A percentile compares a stretch with the other conserved stretches of the same genome.
These are phyloP conservation scores for Madurella fahalii DNA, from an alignment of 2,329 filamentous ascomycete species.

Conservation along the genomic window DNA sequence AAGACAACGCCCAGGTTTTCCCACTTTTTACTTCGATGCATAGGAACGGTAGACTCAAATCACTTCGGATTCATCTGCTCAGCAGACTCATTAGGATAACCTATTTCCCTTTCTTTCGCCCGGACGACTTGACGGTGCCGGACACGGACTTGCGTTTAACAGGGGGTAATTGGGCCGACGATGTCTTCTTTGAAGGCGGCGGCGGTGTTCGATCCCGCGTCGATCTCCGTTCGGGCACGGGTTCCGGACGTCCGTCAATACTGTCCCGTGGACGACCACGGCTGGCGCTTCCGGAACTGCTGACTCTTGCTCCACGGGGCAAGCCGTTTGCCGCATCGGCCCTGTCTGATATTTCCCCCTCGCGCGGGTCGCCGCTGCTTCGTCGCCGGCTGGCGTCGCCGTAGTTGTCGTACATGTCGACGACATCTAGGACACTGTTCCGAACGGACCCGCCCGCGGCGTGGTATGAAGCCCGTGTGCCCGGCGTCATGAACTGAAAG, in stretches of 20 bases:
- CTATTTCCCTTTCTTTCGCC: constrained; percentile 32
- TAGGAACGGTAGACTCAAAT: constrained; percentile 3
- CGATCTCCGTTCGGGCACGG: constrained; percentile 8
- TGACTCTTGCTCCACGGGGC: too few species aligned
- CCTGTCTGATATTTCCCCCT: constrained; percentile 10
- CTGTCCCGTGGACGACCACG: constrained; percentile 10
- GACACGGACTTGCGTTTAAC: constrained; percentile 23
- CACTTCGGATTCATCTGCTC: not conserved
- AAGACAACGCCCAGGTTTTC: not conserved
- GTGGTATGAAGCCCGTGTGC: constrained; percentile 36
- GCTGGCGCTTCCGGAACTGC: constrained; percentile 1
- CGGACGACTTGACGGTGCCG: constrained; percentile 2
- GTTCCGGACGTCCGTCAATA: constrained; percentile 7
- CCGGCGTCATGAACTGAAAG: constrained; percentile 50
- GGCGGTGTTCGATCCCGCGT: constrained; percentile 19
- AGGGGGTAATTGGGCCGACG: constrained; percentile 7
- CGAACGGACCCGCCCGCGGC: constrained; percentile 34
- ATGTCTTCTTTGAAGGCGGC: constrained; percentile 12
- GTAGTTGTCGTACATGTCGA: constrained; percentile 27
- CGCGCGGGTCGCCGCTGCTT: constrained; percentile 6
- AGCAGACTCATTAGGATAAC: constrained; percentile 4
- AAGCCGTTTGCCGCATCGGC: not conserved
- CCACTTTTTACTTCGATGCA: constrained; percentile 2
- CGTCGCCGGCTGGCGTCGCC: constrained; percentile 8
- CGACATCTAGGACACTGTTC: constrained; percentile 34